Base-by-base conservation (phyloP, 768 basidiomycete genomes). In the Boletellus ananiceps region DNA sequence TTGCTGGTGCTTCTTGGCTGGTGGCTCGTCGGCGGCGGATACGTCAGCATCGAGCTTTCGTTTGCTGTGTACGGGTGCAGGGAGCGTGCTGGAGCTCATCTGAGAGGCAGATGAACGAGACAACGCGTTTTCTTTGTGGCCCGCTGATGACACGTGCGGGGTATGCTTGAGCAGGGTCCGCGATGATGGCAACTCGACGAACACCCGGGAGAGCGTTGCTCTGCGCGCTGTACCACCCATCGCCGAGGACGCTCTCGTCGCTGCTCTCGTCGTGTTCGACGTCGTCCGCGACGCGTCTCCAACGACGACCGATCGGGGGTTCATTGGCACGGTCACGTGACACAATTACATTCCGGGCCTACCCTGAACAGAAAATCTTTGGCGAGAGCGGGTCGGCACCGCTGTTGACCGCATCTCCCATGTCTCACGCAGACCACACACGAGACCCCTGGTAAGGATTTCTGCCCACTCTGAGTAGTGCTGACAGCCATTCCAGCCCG, bases 391-490 rank as follows among this genome's bases (percentile, higher is more conserved):
- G 14, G 21, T 36, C 39, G 2, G 25, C 13, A 4, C n/a, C 14
- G 25, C 12, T 12, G 16, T 46, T 21, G 21, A 32, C 35, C 34
- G 6, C 23, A 27, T 40, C 25, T 44, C 50, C 50, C 63, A 93
- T 93, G 91, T 80, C 91, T 32, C 84, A 86, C 71, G 88, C 89
- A 62, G 93, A 95, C 72, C 93, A 94, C 71, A 90, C 92, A 47
- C 75, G 93, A 71, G 93, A 95, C 71, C 93, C 92, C 51, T 95
- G 93, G 92, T 86, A 63, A 52, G 77, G 57, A 19, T 1, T 32
- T n/a, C 35, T 31, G 18, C 14, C 32, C 16, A 13, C 6, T 1
- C 19, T 12, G 3, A 29, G n/a, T 23, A 1, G 40, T 44, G 27
- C 60, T 59, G 25, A 58, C 45, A 1, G 8, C 31, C 36, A 18